These are phyloP conservation scores for Bipolaris gigantea DNA, from an alignment of 2,329 filamentous ascomycete genomes.

Conservation along the genomic window DNA sequence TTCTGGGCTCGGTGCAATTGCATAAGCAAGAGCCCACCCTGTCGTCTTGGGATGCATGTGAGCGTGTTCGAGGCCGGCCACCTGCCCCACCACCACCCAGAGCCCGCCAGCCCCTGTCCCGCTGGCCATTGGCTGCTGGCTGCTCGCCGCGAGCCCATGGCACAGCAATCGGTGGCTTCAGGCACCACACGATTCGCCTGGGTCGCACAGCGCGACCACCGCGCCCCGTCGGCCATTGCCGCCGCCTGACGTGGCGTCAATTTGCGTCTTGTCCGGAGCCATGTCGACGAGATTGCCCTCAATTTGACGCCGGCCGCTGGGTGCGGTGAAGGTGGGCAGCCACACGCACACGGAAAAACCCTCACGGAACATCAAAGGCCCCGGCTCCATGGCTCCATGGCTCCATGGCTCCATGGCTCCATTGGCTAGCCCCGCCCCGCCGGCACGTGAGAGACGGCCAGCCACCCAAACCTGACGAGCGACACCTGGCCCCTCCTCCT, in stretches of 20 bases:
- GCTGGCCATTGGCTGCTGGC: not conserved
- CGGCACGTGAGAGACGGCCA: slow-evolving; percentile 2
- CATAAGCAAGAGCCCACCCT: slow-evolving; percentile 24
- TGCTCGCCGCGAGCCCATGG: slow-evolving; percentile 2
- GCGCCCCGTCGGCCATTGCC: not conserved
- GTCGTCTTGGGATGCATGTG: slow-evolving; percentile 14
- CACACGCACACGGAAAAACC: not conserved
- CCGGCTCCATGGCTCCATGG: too few species aligned
- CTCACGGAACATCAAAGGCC: not conserved
- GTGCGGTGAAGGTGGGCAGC: slow-evolving; percentile 8
- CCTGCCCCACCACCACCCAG: slow-evolving; percentile 13
- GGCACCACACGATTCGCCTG: slow-evolving; percentile 5
- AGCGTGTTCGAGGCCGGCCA: slow-evolving; percentile 15
- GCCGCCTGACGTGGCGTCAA: slow-evolving; percentile 9
- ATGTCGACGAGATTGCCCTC: not conserved
- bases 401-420: too few species aligned
- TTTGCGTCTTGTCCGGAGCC: not conserved
- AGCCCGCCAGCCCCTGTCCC: slow-evolving; percentile 10
- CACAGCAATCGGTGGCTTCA: not conserved
- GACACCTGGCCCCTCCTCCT: not conserved
- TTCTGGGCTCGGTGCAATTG: slow-evolving; percentile 20
- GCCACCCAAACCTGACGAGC: not conserved
- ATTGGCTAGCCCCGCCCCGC: not conserved
- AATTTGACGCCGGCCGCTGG: not conserved
- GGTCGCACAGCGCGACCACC: slow-evolving; percentile 6